phyloP scores from a whole-genome alignment of 148 eudicot species.

The Agrostemma githago region DNA sequence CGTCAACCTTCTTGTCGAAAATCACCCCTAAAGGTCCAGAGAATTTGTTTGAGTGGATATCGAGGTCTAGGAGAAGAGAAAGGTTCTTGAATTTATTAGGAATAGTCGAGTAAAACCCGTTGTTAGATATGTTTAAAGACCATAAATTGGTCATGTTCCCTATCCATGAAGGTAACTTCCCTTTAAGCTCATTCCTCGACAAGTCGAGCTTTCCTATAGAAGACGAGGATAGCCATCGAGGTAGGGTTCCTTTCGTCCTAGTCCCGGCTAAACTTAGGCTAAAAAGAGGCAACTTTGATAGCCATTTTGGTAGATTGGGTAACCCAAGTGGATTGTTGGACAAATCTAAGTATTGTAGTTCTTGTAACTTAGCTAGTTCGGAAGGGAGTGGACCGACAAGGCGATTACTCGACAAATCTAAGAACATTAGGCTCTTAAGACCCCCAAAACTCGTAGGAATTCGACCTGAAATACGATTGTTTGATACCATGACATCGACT shows the following conservation, averaged over 20 bases:
- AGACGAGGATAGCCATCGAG: slow-evolving; percentile 46
- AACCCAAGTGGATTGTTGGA: slow-evolving; percentile 58
- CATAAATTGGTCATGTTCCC: slow-evolving; percentile 65
- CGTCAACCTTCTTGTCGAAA: slow-evolving; percentile 26
- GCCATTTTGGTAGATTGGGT: slow-evolving; percentile 36
- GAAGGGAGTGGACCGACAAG: slow-evolving; percentile 43
- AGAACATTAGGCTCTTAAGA: slow-evolving; percentile 34
- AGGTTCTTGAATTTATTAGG: slow-evolving; percentile 49
- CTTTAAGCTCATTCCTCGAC: slow-evolving; percentile 48
- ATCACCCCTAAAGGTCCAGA: slow-evolving; percentile 37
- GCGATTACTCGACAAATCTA: slow-evolving; percentile 53
- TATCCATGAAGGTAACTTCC: slow-evolving; percentile 62
- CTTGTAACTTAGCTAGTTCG: slow-evolving; percentile 37
- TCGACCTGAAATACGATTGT: slow-evolving; percentile 46
- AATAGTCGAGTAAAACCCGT: slow-evolving; percentile 38
- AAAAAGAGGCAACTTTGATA: slow-evolving; percentile 34
- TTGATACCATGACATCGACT: slow-evolving; percentile 37
- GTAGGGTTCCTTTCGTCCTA: slow-evolving; percentile 46
- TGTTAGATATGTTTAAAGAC: slow-evolving; percentile 52
- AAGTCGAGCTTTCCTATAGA: slow-evolving; percentile 49
- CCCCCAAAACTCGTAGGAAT: slow-evolving; percentile 59
- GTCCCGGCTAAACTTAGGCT: slow-evolving; percentile 43
- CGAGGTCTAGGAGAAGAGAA: slow-evolving; percentile 42
- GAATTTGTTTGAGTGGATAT: slow-evolving; percentile 62
- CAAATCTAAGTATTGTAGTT: slow-evolving; percentile 42